Evolutionary conservation across 169 alveolate species (phyloP).

Genomic region (Plasmodium fragile): DNA sequence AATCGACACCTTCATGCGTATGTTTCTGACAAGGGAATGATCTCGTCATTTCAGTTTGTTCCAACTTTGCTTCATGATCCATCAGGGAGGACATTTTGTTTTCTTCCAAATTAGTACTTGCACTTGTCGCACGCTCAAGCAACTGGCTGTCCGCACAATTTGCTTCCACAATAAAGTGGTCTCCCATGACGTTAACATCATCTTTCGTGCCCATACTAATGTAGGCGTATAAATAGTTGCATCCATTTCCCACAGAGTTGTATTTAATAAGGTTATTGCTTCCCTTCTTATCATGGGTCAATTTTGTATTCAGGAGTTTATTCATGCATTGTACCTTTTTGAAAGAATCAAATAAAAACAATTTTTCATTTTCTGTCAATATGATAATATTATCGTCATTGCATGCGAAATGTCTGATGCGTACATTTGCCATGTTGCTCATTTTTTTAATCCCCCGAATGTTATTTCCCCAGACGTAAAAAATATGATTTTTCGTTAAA

Average conservation of each 20-base stretch:
- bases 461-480: slow-evolving; percentile 64
- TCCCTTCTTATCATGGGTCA: neutral
- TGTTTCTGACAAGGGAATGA: neutral
- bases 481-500: slow-evolving; percentile 56
- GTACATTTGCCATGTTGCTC: slow-evolving; percentile 9
- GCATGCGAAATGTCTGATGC: slow-evolving; percentile 41
- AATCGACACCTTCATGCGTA: neutral
- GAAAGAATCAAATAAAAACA: slow-evolving; percentile 27
- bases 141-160: neutral
- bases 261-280: slow-evolving; percentile 13
- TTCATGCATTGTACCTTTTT: slow-evolving; percentile 36
- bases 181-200: neutral
- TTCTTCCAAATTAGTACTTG: neutral
- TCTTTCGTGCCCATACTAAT: slow-evolving; percentile 17
- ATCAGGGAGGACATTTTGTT: neutral
- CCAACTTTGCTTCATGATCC: neutral
- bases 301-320: slow-evolving; percentile 25
- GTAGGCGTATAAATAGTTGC: slow-evolving; percentile 36
- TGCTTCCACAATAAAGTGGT: neutral
- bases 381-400: slow-evolving; percentile 69
- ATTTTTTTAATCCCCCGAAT: slow-evolving; percentile 25
- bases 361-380: slow-evolving; percentile 41
- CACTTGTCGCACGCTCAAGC: neutral
- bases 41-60: neutral
- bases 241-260: slow-evolving; percentile 56